Evolutionary conservation across 257 asterid genomes (phyloP).

Genomic region (Penstemon eatonii): DNA sequence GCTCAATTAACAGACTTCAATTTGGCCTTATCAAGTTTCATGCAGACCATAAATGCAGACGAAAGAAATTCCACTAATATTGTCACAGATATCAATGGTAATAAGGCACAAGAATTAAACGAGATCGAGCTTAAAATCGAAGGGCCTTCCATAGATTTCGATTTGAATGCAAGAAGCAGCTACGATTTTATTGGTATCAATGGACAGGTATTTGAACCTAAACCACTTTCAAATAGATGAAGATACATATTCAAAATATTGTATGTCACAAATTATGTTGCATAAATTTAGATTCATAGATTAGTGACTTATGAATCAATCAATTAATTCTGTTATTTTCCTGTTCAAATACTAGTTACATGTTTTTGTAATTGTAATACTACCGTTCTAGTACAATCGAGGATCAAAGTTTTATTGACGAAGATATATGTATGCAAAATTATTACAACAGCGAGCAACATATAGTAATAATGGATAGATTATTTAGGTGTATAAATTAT

Average conservation of each 20-base stretch:
- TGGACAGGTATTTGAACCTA: constrained; percentile 42
- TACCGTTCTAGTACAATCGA: too few species aligned
- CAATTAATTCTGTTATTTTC: neutral
- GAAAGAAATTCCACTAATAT: constrained; percentile 31
- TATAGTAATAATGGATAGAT: neutral
- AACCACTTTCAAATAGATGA: constrained; percentile 35
- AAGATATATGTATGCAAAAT: neutral
- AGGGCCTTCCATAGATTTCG: constrained; percentile 59
- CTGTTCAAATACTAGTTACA: neutral
- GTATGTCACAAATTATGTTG: neutral
- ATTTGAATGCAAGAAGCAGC: constrained; percentile 65
- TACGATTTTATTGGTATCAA: constrained; percentile 59
- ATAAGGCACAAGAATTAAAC: constrained; percentile 32
- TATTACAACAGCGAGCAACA: neutral
- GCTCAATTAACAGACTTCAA: constrained; percentile 66
- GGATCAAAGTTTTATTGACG: neutral
- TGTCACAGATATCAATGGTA: constrained; percentile 29
- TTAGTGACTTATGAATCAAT: neutral
- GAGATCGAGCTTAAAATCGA: constrained; percentile 45
- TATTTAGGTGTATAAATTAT: neutral
- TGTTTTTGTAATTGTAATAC: too few species aligned
- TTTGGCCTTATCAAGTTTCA: constrained; percentile 64
- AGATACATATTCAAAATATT: neutral
- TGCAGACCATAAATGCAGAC: constrained; percentile 56
- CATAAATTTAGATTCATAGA: constrained; percentile 15